Evolutionary conservation across 2,329 filamentous ascomycete species (phyloP), one percentile per base, ranked within the genome.

Genomic region (Graphilbum fragrans): DNA sequence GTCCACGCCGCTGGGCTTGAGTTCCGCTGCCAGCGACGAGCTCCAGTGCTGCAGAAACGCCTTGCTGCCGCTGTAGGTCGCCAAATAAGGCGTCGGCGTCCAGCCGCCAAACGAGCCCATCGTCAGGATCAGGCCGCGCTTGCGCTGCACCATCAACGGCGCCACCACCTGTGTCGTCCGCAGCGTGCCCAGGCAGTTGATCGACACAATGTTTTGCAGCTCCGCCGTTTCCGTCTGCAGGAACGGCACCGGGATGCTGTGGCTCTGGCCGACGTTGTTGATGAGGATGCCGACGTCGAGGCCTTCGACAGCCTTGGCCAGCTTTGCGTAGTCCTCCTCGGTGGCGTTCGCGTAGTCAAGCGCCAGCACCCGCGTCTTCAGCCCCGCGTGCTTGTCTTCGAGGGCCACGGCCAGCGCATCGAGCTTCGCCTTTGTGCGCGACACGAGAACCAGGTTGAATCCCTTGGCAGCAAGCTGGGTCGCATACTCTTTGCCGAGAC

Each of bases 1-100:
- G 49, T 86, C 81, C 33, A 98, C 78, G 43, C 86, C 84, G 52
- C 84, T 72, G 2, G 80, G 76, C 48, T 82, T 77, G 23, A 98
- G 73, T 63, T 98, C 92, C 14, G 81, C 75, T 1, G 82, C 84
- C 14, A 98, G 73, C 11, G 92, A 80, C 6, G 79, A 82, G 50
- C 84, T 94, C 92, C 92, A 98, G 57, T 94, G 82, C 64, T 96
- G 90, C 38, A 98, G 72, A 73, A 98, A 98, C 2, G 92, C 90
- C 67, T 98, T 98, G 75, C 83, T 92, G 50, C 92, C 92, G 35
- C 86, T 93, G 71, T 98, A 98, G 3, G 92, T 96, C 12, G 92
- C 92, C 35, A 98, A 74, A 41, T 92, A 79, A 6, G 93, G 88
- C 1, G 86, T 94, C 8, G 92, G 92, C 46, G 92, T 77, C 64